Percentiles rank a stretch among this genome's conserved stretches.
Conservation (phyloP, 2,329 filamentous ascomycete genomes). For the Trichoderma koningiopsis region DNA sequence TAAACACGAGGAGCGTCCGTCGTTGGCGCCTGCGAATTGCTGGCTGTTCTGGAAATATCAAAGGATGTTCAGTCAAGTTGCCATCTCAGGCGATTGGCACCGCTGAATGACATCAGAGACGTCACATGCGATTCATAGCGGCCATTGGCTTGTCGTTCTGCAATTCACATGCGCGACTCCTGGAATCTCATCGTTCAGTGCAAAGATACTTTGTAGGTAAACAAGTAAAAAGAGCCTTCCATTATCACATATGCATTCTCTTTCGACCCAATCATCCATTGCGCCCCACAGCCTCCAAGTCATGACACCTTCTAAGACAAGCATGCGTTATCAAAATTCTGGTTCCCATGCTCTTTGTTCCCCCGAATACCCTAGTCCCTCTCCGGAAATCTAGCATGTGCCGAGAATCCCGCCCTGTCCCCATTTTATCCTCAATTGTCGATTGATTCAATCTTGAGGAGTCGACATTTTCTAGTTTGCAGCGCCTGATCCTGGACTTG, state of each 20-base stretch:
- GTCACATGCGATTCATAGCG: not conserved
- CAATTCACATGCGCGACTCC: not conserved
- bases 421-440: conserved; percentile 18
- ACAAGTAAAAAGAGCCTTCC: not conserved
- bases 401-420: conserved; percentile 8
- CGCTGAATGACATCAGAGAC: not conserved
- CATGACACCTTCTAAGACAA: conserved; percentile 21
- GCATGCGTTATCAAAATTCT: conserved; percentile 17
- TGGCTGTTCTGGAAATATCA: not conserved
- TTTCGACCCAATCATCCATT: conserved; percentile 18
- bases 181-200: too few relatives aligned
- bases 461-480: conserved; percentile 29
- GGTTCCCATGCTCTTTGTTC: conserved; percentile 6
- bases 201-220: not conserved
- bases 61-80: not conserved
- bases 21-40: not conserved
- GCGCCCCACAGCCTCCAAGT: conserved; percentile 18
- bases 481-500: conserved; percentile 31
- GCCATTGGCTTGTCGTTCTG: not conserved
- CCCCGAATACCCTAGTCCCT: conserved; percentile 1
- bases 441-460: conserved; percentile 18
- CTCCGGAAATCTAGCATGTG: conserved; percentile 15
- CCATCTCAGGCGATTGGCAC: not conserved
- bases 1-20: not conserved
- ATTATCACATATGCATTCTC: conserved; percentile 10